Evolutionary conservation across 1,139 yeast species (phyloP), one percentile per base, ranked within the genome.

Genomic region (Starmera stellimalicola): DNA sequence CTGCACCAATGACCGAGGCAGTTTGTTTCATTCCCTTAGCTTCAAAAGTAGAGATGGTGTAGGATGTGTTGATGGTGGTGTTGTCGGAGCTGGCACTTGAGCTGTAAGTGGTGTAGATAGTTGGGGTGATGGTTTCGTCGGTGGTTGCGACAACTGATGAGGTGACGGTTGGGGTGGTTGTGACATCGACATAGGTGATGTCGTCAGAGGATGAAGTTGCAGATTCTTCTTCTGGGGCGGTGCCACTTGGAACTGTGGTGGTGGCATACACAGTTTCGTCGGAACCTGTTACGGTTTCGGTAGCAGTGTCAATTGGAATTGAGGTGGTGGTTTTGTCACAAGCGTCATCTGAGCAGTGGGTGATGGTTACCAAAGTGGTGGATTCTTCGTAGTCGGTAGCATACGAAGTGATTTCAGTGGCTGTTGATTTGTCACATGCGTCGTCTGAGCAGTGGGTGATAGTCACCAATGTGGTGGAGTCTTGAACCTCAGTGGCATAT

Each of bases 331-430:
- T 45, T n/a, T n/a, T n/a, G 29, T 47, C 34, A 50, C 68, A 63
- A 36, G 40, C 48, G 51, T 57, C 39, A 48, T 59, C 51, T 29
- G 52, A 41, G 56, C 76, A 70, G 37, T 65, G 58, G 39, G 73
- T 67, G 55, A 68, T 56, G 48, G 74, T 67, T 37, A 65, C 55
- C 43, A 62, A 56, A 40, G 69, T 57, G 40, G 62, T 60, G 29
- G 47, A 32, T 30, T 44, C 42, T 28, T 53, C 44, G 36, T 63
- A 52, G 29, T 50, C 55, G 34, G 58, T 51, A 31, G 55, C 56
- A 37, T 62, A 49, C 44, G 65, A 55, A 36, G 50, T 45, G n/a
- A n/a, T n/a, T n/a, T n/a, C n/a, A n/a, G n/a, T n/a, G n/a, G n/a
- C n/a, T n/a, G n/a, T n/a, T n/a, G n/a, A n/a, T n/a, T n/a, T n/a